phyloP scores from a whole-genome alignment of 106 monocot genomes.

The Iris macrosiphon region DNA sequence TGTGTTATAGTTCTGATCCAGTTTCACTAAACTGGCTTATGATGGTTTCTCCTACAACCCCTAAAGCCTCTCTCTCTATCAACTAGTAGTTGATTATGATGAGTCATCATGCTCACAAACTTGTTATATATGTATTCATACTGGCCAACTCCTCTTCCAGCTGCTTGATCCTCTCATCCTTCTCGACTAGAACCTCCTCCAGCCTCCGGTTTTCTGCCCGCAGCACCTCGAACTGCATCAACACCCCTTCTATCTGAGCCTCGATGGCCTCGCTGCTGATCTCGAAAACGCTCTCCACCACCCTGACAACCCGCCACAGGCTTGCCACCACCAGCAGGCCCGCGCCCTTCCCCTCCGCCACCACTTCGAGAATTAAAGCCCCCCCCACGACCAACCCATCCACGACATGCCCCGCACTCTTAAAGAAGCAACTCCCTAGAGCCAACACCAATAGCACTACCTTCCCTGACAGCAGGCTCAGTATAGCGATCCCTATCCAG shows the following conservation, averaged over 20 bases:
- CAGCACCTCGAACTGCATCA: constrained; percentile 7
- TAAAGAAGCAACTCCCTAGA: constrained; percentile 1
- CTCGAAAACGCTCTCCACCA: constrained; percentile 23
- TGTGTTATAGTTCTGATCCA: too few relatives aligned
- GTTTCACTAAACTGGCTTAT: too few relatives aligned
- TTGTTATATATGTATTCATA: not conserved
- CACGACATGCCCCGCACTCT: not conserved
- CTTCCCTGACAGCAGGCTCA: constrained; percentile 6
- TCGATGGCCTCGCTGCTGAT: constrained; percentile 16
- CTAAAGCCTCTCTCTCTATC: too few relatives aligned
- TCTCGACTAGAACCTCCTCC: constrained; percentile 1
- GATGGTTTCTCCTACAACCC: too few relatives aligned
- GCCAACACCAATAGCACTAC: not conserved
- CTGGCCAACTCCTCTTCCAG: not conserved
- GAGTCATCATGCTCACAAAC: too few relatives aligned
- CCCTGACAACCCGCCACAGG: constrained; percentile 20
- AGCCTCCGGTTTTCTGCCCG: not conserved
- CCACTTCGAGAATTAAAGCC: constrained; percentile 13
- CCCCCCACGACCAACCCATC: constrained; percentile 17
- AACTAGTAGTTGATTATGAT: too few relatives aligned
- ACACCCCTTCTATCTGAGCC: constrained; percentile 8
- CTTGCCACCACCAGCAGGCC: constrained; percentile 20
- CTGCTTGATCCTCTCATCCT: constrained; percentile 3
- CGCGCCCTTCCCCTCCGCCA: constrained; percentile 8
- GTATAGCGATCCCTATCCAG: constrained; percentile 10